Evolutionary conservation across 176 grass and related monocot genomes (phyloP).

Genomic region (Canna indica): DNA sequence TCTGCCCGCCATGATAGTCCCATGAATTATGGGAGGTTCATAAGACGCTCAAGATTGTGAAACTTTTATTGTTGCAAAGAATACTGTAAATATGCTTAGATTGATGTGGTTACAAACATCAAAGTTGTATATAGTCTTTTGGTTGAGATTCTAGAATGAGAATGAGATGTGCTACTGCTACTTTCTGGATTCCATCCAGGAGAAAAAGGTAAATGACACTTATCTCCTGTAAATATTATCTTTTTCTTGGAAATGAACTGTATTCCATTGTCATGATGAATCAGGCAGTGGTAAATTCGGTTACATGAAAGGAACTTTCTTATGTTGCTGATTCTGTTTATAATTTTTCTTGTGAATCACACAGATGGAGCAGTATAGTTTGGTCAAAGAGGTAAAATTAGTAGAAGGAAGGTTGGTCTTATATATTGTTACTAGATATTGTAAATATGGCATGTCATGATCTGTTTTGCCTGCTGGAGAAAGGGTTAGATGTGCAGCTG

Average conservation of each 20-base stretch:
- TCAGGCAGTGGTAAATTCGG: neutral
- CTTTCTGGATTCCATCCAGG: neutral
- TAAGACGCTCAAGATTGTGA: conserved; percentile 71
- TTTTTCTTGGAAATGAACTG: neutral
- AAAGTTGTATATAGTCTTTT: neutral
- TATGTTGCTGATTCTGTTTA: neutral
- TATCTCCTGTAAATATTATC: too few species aligned
- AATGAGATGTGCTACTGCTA: neutral
- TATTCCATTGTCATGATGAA: neutral
- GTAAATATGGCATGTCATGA: too few species aligned
- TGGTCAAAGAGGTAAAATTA: too few species aligned
- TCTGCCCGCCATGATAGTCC: conserved; percentile 42
- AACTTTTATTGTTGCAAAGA: neutral
- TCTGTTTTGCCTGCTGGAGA: too few species aligned
- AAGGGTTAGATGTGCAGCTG: too few species aligned
- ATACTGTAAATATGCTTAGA: neutral
- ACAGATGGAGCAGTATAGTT: neutral
- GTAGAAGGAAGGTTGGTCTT: too few species aligned
- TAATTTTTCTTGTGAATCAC: neutral
- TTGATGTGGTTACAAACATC: conserved; percentile 1
- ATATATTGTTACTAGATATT: too few species aligned
- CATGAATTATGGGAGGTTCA: conserved; percentile 73
- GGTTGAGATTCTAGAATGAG: neutral
- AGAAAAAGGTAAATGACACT: neutral
- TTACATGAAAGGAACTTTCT: neutral